Conservation (phyloP, 2,329 filamentous ascomycete species). For the Botrytis tulipae region DNA sequence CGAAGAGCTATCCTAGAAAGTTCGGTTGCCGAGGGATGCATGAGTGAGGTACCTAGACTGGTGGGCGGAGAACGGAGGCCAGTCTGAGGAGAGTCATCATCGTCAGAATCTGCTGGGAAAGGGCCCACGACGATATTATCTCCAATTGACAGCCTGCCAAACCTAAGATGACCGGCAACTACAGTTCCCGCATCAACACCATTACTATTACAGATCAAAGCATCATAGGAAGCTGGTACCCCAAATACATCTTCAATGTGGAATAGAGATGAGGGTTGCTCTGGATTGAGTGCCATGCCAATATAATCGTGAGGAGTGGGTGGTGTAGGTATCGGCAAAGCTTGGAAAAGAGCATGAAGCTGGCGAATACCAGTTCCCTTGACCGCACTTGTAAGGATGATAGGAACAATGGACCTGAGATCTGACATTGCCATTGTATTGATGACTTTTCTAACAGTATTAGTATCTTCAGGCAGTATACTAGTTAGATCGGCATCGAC, state of each 20-base stretch:
- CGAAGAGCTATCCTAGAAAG: constrained; percentile 52
- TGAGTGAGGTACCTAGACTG: constrained; percentile 50
- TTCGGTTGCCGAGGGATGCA: constrained; percentile 54
- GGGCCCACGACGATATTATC: constrained; percentile 79
- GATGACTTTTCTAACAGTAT: constrained; percentile 58
- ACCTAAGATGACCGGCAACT: constrained; percentile 79
- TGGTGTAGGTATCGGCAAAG: constrained; percentile 65
- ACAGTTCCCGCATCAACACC: constrained; percentile 62
- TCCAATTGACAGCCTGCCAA: constrained; percentile 73
- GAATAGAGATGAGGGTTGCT: constrained; percentile 67
- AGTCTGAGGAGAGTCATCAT: constrained; percentile 37
- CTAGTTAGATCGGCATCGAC: constrained; percentile 51
- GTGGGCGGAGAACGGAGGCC: constrained; percentile 44
- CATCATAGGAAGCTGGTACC: constrained; percentile 61
- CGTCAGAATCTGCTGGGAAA: constrained; percentile 60
- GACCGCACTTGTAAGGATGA: constrained; percentile 83
- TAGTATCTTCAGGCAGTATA: constrained; percentile 55
- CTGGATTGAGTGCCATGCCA: constrained; percentile 53
- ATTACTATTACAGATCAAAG: constrained; percentile 43
- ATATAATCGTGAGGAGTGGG: constrained; percentile 55
- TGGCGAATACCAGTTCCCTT: constrained; percentile 79
- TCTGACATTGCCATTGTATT: constrained; percentile 46
- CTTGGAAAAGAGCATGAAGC: constrained; percentile 76
- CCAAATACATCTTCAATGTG: constrained; percentile 90
- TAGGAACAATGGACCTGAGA: constrained; percentile 62